These are phyloP conservation scores for Cercospora sp. DNA, from an alignment of 2,329 filamentous ascomycete species.

Conservation along the genomic window DNA sequence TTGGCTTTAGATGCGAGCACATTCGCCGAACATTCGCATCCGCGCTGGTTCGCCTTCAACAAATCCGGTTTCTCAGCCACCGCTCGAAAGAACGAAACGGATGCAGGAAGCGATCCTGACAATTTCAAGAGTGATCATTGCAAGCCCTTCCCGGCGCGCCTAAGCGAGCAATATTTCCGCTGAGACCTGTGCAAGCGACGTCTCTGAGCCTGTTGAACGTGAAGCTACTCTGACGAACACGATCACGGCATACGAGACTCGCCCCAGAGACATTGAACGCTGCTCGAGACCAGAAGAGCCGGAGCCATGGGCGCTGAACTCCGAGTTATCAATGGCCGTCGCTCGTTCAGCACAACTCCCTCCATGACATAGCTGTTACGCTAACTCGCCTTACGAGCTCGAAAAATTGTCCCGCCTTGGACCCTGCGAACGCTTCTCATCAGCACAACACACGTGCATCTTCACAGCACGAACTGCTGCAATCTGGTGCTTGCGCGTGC, in stretches of 20 bases:
- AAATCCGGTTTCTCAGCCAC: background rate
- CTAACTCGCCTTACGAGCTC: background rate
- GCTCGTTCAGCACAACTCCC: background rate
- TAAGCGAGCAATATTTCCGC: background rate
- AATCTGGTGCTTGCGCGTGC: background rate
- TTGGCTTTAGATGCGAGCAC: background rate
- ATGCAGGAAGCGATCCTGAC: background rate
- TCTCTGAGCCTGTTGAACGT: background rate
- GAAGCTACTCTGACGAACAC: background rate
- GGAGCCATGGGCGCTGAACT: background rate
- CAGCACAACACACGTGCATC: conserved; percentile 1
- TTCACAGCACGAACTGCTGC: background rate
- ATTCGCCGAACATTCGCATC: background rate
- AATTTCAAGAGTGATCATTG: background rate
- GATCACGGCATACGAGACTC: background rate
- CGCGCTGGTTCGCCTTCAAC: background rate
- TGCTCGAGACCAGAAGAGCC: background rate
- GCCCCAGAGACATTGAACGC: background rate
- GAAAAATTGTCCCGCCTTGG: background rate
- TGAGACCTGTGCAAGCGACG: background rate
- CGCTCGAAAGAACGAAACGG: background rate
- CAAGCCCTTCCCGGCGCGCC: background rate
- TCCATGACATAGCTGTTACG: background rate
- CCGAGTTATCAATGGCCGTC: background rate
- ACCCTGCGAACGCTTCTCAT: background rate